These are phyloP conservation scores for Trapa bicornis DNA, from an alignment of 345 rosid species.

Conservation along the genomic window DNA sequence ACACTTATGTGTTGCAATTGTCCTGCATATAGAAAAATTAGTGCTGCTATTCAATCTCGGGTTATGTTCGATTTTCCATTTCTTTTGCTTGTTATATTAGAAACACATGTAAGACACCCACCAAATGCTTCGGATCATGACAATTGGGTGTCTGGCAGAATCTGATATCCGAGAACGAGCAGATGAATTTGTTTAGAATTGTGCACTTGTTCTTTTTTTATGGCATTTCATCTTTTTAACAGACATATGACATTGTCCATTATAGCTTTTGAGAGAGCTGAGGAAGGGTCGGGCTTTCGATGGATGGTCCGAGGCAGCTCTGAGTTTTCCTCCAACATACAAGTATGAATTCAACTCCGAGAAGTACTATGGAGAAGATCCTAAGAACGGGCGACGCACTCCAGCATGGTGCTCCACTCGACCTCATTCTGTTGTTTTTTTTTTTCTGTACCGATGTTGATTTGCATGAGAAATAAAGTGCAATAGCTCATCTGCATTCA, in stretches of 20 bases:
- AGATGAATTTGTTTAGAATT: not conserved
- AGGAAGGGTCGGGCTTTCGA: constrained; percentile 59
- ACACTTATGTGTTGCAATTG: not conserved
- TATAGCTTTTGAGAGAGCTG: constrained; percentile 60
- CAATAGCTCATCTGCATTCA: constrained; percentile 9
- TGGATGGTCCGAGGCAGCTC: constrained; percentile 81
- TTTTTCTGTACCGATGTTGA: not conserved
- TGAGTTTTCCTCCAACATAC: constrained; percentile 78
- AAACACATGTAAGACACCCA: too few relatives aligned
- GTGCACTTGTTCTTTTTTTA: not conserved
- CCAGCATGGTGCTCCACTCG: constrained; percentile 63
- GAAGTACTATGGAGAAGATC: constrained; percentile 61
- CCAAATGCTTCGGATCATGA: too few relatives aligned
- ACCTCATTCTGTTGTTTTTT: not conserved
- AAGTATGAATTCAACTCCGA: constrained; percentile 71
- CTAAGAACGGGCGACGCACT: constrained; percentile 60
- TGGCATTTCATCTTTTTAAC: not conserved
- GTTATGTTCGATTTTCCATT: too few relatives aligned
- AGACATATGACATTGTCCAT: constrained; percentile 4
- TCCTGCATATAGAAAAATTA: too few relatives aligned
- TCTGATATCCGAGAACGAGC: not conserved
- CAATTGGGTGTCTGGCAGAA: too few relatives aligned
- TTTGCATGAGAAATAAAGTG: not conserved
- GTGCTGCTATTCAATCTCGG: too few relatives aligned
- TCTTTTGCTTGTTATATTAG: too few relatives aligned